Base-by-base conservation (phyloP, 2,329 filamentous ascomycete genomes). In the Aspergillus piperis region DNA sequence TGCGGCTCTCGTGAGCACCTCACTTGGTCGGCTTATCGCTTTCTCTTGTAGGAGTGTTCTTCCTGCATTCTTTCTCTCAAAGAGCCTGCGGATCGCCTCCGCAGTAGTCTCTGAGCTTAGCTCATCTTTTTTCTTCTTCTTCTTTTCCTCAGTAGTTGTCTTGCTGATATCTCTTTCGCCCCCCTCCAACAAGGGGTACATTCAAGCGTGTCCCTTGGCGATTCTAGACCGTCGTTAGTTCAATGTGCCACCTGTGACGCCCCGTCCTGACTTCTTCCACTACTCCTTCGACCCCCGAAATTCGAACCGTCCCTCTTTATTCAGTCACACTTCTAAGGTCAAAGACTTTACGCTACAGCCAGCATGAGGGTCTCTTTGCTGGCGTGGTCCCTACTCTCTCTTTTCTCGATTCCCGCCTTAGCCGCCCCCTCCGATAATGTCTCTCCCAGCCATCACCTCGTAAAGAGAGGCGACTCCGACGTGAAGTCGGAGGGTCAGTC, bases 341-440 rank as follows among this genome's bases (percentile, higher is more conserved):
- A 41, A 51, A 39, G 48, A 57, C 63, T 68, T 69, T 64, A 62
- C 59, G 54, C 42, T 54, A 27, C 50, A 56, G 57, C 64, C 71
- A 77, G 38, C 52, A 78, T 78, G 75, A 76, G 70, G 67, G 54
- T 70, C n/a, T 74, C 75, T 38, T 70, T 73, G 66, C 62, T 77
- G 63, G 64, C 69, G 54, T 76, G 65, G 72, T 76, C 74, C 58
- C 69, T 77, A 57, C 66, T 77, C 52, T 77, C 74, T 57, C 66
- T 77, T 58, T 65, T 76, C 62, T 68, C 73, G 49, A 68, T 73
- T 47, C 69, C 75, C 51, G 68, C 70, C 57, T 64, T 75, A 57
- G 73, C 74, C 59, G 61, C 68, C 50, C 62, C 73, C 56, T 69
- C 67, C 54, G 63, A 68, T 41, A 58, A 63, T 23, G 17, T 44